These are phyloP conservation scores for Sarocladiaceae sp. DNA, from an alignment of 2,329 filamentous ascomycete genomes.

Conservation along the genomic window DNA sequence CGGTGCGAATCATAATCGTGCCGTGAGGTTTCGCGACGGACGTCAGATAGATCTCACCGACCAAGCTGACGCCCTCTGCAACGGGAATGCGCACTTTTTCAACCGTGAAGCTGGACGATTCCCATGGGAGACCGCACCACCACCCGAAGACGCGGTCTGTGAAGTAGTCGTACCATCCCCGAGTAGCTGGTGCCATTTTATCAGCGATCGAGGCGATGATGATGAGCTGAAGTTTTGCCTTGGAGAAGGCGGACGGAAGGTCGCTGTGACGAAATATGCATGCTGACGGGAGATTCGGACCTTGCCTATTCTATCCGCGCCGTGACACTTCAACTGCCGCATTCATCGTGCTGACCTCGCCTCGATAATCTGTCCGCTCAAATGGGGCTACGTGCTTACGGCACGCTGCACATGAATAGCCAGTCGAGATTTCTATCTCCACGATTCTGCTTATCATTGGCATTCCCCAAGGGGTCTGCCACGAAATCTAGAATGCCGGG, in stretches of 20 bases:
- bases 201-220: not conserved
- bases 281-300: no score
- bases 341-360: no score
- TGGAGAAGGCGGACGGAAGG: not conserved
- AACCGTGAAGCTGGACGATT: slow-evolving; percentile 12
- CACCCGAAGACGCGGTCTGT: not conserved
- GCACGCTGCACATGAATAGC: no score
- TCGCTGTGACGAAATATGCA: no score
- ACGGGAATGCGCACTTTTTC: slow-evolving; percentile 12
- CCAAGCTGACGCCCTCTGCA: slow-evolving; percentile 16
- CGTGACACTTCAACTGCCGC: no score
- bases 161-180: not conserved
- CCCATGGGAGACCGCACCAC: slow-evolving; percentile 10
- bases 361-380: no score
- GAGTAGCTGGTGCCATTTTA: not conserved
- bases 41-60: slow-evolving; percentile 19
- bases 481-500: no score
- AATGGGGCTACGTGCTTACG: no score
- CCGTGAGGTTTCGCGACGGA: slow-evolving; percentile 10
- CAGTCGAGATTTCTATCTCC: no score
- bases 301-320: no score
- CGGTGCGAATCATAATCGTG: slow-evolving; percentile 12
- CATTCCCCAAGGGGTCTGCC: no score
- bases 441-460: no score
- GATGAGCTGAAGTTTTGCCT: not conserved